Percentiles rank a stretch among this genome's conserved stretches.
phyloP scores from a whole-genome alignment of 106 monocot species.

The Dendrobium chrysotoxum region DNA sequence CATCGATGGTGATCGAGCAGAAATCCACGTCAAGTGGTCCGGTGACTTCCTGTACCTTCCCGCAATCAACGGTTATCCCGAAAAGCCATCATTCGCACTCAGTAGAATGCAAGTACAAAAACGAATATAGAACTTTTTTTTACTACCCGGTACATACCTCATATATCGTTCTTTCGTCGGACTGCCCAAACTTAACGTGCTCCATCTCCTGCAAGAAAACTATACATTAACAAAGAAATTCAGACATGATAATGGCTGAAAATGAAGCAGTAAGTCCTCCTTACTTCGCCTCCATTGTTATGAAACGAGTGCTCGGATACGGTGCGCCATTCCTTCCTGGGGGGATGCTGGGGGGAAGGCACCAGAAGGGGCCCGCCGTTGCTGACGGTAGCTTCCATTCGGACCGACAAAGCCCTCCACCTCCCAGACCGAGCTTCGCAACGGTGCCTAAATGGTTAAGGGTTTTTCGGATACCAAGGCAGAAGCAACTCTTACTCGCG shows the following conservation, averaged over 20 bases:
- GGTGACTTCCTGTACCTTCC: conserved; percentile 37
- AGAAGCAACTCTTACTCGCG: no score
- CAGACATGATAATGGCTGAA: not conserved
- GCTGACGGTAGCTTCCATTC: conserved; percentile 30
- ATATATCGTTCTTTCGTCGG: conserved; percentile 54
- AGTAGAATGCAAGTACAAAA: no score
- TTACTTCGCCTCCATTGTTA: conserved; percentile 31
- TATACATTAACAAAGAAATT: not conserved
- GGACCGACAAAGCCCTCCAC: not conserved
- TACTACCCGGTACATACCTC: conserved; percentile 23
- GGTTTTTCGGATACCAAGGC: no score
- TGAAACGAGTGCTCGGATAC: conserved; percentile 35
- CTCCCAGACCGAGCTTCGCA: not conserved
- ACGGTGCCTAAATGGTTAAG: not conserved
- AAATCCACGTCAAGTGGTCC: conserved; percentile 18
- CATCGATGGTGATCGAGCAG: conserved; percentile 43
- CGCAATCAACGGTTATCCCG: not conserved
- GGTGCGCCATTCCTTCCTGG: conserved; percentile 58
- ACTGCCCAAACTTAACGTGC: conserved; percentile 28
- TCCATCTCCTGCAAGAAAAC: conserved; percentile 24
- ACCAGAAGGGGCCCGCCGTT: conserved; percentile 26
- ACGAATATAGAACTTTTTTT: not conserved
- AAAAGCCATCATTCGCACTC: not conserved
- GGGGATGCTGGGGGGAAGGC: conserved; percentile 13
- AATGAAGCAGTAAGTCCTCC: not conserved